Conservation (phyloP, 2,329 filamentous ascomycete species). For the Neofusicoccum parvum region DNA sequence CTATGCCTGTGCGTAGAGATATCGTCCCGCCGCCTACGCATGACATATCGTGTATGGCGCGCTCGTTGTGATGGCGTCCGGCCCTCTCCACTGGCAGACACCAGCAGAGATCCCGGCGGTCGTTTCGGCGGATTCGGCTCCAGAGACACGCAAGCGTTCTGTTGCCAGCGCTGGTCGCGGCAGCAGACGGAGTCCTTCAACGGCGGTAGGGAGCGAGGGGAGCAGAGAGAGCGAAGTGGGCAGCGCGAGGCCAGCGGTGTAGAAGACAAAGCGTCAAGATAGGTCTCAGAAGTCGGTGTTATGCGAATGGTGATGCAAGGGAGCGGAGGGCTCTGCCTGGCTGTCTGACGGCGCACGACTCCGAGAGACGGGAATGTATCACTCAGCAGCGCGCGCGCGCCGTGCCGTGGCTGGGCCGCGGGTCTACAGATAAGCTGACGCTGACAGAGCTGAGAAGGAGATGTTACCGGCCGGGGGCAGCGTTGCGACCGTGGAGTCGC, state of each 20-base stretch:
- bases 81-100: constrained; percentile 16
- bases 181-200: not conserved
- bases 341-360: constrained; percentile 21
- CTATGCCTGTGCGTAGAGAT: constrained; percentile 47
- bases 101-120: constrained; percentile 20
- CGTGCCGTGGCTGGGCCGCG: constrained; percentile 15
- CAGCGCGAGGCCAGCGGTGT: constrained; percentile 7
- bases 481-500: not conserved
- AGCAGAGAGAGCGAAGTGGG: not conserved
- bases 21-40: constrained; percentile 38
- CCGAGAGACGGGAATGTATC: constrained; percentile 18
- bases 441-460: constrained; percentile 18
- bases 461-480: constrained; percentile 6
- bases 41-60: constrained; percentile 38
- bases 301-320: constrained; percentile 20
- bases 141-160: constrained; percentile 2
- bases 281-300: constrained; percentile 20
- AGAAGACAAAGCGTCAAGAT: constrained; percentile 20
- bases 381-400: constrained; percentile 12
- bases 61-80: constrained; percentile 9
- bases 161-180: not conserved
- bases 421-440: constrained; percentile 21
- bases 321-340: constrained; percentile 1
- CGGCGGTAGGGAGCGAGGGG: constrained; percentile 1
- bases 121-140: not conserved